Conservation (phyloP, 208 protist genomes). For the Trypanosomatidae sp. region DNA sequence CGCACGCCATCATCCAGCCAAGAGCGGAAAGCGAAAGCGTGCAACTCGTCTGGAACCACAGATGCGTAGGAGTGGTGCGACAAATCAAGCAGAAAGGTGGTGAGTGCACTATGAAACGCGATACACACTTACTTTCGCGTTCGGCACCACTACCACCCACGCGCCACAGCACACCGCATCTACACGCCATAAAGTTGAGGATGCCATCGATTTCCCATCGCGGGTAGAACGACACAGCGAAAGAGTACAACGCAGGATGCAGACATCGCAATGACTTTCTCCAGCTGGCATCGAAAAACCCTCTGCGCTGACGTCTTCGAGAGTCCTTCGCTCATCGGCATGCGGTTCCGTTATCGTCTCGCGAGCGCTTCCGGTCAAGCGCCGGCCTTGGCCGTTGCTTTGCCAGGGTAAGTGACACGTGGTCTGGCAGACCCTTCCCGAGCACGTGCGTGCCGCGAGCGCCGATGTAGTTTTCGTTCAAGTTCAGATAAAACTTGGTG, state of each 20-base stretch:
- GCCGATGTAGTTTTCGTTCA: conserved; percentile 87
- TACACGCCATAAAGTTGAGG: background rate
- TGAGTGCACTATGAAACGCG: background rate
- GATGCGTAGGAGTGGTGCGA: background rate
- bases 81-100: background rate
- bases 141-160: background rate
- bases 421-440: conserved; percentile 59
- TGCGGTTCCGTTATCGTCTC: conserved; percentile 4
- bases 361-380: conserved; percentile 7
- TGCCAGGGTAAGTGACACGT: conserved; percentile 71
- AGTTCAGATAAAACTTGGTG: conserved; percentile 71
- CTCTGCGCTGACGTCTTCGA: background rate
- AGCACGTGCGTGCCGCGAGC: conserved; percentile 46
- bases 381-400: conserved; percentile 39
- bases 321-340: background rate
- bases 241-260: background rate
- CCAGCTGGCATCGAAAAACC: background rate
- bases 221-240: background rate
- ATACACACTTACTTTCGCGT: background rate
- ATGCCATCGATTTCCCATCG: background rate
- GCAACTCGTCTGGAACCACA: background rate
- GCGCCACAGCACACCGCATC: background rate
- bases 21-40: background rate
- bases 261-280: background rate
- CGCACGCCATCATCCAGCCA: background rate